A percentile compares a stretch with the other conserved stretches of the same genome.
These are phyloP conservation scores for Ensete glaucum DNA, from an alignment of 176 grass and related monocot species.

Conservation along the genomic window DNA sequence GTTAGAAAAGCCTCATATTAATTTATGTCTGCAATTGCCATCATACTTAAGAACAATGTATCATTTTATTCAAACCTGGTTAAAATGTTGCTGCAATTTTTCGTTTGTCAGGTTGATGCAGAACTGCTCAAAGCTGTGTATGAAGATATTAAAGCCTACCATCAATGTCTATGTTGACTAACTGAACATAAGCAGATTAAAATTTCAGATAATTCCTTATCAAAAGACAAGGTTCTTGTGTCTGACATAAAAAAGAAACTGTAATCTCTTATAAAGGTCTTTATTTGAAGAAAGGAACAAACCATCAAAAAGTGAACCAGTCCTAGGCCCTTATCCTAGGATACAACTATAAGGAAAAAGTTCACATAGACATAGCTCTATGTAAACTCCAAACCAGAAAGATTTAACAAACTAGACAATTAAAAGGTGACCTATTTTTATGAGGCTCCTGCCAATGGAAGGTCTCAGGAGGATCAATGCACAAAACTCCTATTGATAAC, in stretches of 20 bases:
- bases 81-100: conserved; percentile 11
- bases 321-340: neutral
- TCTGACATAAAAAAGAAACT: no score
- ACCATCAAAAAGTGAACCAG: neutral
- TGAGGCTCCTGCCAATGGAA: neutral
- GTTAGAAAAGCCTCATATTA: neutral
- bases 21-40: neutral
- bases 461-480: neutral
- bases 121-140: conserved; percentile 6
- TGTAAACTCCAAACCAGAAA: neutral
- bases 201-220: neutral
- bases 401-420: neutral
- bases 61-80: neutral
- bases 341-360: neutral
- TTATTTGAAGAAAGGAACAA: no score
- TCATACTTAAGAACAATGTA: neutral
- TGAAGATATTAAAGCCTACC: neutral
- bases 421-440: no score
- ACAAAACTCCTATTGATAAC: neutral
- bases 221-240: neutral
- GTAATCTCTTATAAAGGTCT: no score
- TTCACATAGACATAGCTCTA: neutral
- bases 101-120: conserved; percentile 6
- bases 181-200: neutral
- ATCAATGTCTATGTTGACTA: neutral